Evolutionary conservation across 345 rosid genomes (phyloP).

Genomic region (Abelmoschus esculentus): DNA sequence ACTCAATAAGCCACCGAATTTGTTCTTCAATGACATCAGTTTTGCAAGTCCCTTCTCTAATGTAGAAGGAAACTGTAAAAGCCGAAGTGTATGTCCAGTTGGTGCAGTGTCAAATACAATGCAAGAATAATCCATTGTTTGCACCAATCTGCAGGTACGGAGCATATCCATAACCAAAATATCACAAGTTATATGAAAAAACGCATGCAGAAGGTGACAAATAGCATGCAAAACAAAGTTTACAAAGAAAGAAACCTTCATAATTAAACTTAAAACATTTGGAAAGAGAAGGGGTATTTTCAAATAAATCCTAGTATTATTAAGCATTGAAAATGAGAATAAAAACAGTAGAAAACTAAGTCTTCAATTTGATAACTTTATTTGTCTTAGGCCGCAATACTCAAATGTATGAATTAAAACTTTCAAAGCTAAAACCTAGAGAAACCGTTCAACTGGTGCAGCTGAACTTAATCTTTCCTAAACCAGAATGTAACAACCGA

Average conservation of each 20-base stretch:
- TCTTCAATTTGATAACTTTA: background rate
- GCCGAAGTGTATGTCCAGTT: conserved; percentile 95
- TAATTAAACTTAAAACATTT: background rate
- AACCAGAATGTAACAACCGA: background rate
- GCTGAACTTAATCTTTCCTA: background rate
- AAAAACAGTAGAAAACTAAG: background rate
- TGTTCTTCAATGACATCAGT: conserved; percentile 83
- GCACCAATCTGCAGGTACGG: conserved; percentile 68
- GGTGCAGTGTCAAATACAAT: conserved; percentile 99
- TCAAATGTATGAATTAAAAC: background rate
- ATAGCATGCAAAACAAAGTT: background rate
- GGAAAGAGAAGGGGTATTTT: background rate
- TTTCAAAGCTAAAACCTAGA: background rate
- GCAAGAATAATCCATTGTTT: conserved; percentile 93
- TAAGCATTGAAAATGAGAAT: background rate
- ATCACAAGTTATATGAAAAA: background rate
- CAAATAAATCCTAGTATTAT: background rate
- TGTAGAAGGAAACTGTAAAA: conserved; percentile 88
- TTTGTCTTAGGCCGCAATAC: background rate
- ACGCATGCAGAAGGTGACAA: background rate
- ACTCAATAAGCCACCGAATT: conserved; percentile 81
- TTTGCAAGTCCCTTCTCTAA: conserved; percentile 90
- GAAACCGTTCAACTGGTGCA: background rate
- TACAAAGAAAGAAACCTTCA: background rate
- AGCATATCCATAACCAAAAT: background rate